These are phyloP conservation scores for Cyclotella kingstonii DNA, from an alignment of 108 stramenopile species.

Conservation along the genomic window DNA sequence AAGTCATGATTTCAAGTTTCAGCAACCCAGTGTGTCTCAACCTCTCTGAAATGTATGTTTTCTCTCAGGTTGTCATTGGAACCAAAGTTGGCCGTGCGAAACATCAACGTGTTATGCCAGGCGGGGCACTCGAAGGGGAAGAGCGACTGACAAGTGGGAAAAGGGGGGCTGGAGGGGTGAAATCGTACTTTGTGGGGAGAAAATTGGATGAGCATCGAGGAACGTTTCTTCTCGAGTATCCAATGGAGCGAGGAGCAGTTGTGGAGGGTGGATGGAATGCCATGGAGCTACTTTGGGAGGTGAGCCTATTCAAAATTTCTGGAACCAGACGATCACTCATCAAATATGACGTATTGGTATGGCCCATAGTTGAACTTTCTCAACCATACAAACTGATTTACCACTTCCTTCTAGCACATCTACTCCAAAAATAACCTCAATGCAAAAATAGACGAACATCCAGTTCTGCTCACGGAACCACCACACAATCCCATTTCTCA, in stretches of 20 bases:
- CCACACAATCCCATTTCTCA: slow-evolving; percentile 91
- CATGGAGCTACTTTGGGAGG: slow-evolving; percentile 92
- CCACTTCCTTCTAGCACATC: slow-evolving; percentile 44
- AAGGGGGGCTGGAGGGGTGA: slow-evolving; percentile 29
- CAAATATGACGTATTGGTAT: background rate
- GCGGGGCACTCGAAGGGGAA: slow-evolving; percentile 88
- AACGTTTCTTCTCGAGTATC: slow-evolving; percentile 86
- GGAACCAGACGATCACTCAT: background rate
- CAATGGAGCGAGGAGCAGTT: slow-evolving; percentile 90
- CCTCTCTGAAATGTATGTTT: background rate
- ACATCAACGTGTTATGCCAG: slow-evolving; percentile 94
- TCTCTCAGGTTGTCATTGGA: slow-evolving; percentile 70
- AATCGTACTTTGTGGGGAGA: slow-evolving; percentile 86
- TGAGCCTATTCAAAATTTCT: slow-evolving; percentile 23
- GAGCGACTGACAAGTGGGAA: slow-evolving; percentile 47
- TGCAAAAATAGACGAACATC: slow-evolving; percentile 89
- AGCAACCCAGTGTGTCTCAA: no score
- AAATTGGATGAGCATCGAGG: slow-evolving; percentile 94
- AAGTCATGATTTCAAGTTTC: no score
- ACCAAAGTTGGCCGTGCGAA: slow-evolving; percentile 92
- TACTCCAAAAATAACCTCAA: slow-evolving; percentile 86
- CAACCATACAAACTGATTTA: background rate
- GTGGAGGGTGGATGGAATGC: slow-evolving; percentile 90
- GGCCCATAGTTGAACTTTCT: background rate
- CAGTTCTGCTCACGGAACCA: slow-evolving; percentile 94